These are phyloP conservation scores for Leccinum fallax DNA, from an alignment of 1,284 basidiomycete species.

Conservation along the genomic window DNA sequence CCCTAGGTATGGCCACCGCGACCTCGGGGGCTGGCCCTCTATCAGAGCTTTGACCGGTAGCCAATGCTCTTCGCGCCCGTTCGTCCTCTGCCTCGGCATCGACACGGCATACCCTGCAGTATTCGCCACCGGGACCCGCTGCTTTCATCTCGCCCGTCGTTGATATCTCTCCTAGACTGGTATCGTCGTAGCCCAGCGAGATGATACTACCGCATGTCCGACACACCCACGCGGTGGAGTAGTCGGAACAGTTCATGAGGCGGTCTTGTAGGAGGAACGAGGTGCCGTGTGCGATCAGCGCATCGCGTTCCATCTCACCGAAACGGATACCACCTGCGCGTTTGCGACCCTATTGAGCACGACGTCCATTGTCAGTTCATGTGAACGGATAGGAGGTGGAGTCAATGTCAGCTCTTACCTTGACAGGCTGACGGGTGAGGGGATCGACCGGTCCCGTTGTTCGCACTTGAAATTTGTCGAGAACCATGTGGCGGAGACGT, in stretches of 20 bases:
- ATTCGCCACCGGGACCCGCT: conserved; percentile 79
- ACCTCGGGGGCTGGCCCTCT: conserved; percentile 49
- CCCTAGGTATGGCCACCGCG: conserved; percentile 61
- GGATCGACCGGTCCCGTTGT: conserved; percentile 97
- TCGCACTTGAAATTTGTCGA: conserved; percentile 99
- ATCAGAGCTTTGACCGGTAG: conserved; percentile 47
- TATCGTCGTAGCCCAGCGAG: conserved; percentile 91
- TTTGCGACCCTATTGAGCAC: conserved; percentile 81
- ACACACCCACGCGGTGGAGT: conserved; percentile 98
- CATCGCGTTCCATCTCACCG: conserved; percentile 99
- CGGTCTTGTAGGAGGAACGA: conserved; percentile 98
- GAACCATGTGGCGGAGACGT: conserved; percentile 97
- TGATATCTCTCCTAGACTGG: conserved; percentile 67
- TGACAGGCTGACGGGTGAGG: conserved; percentile 95
- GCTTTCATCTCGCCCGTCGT: conserved; percentile 52
- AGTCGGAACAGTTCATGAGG: conserved; percentile 99
- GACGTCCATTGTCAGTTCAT: conserved; percentile 6
- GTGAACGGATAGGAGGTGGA: background rate
- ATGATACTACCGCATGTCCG: conserved; percentile 94
- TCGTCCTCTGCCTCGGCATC: conserved; percentile 65
- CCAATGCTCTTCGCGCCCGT: conserved; percentile 55
- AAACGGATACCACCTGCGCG: conserved; percentile 99
- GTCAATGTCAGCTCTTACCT: conserved; percentile 55
- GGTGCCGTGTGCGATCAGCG: conserved; percentile 97
- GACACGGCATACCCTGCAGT: conserved; percentile 87